These are phyloP conservation scores for Diatrype stigma DNA, from an alignment of 2,329 filamentous ascomycete genomes.

Conservation along the genomic window DNA sequence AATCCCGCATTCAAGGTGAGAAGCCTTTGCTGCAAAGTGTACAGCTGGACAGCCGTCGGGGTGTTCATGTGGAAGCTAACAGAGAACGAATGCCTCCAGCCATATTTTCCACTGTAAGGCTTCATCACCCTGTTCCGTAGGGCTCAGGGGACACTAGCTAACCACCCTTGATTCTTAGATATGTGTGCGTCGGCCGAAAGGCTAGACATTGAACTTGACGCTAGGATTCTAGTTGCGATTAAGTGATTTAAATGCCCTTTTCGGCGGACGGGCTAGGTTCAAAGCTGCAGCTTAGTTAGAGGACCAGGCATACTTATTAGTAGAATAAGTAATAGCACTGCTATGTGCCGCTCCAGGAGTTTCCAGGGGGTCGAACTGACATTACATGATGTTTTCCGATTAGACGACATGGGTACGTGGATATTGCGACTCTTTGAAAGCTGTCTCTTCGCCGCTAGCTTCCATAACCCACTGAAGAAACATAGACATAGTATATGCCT, in stretches of 20 bases:
- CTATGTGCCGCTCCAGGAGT: too few species aligned
- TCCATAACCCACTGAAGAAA: too few species aligned
- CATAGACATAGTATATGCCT: too few species aligned
- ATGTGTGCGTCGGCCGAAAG: conserved; percentile 61
- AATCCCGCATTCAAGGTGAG: conserved; percentile 54
- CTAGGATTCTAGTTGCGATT: neutral
- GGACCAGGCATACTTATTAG: too few species aligned
- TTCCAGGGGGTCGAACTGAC: too few species aligned
- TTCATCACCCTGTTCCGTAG: neutral
- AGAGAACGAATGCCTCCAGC: conserved; percentile 33
- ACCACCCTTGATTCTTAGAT: conserved; percentile 34
- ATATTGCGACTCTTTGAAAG: neutral
- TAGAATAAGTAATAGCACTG: too few species aligned
- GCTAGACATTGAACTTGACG: conserved; percentile 29
- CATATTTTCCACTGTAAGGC: conserved; percentile 59
- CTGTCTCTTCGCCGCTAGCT: too few species aligned
- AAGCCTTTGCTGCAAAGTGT: conserved; percentile 1
- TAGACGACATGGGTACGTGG: neutral
- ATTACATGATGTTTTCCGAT: too few species aligned
- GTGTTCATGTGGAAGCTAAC: conserved; percentile 5
- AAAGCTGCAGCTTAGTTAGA: neutral
- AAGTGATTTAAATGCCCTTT: neutral
- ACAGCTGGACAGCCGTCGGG: neutral
- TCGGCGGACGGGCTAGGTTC: conserved; percentile 1
- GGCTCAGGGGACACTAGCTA: neutral